Percentiles rank a stretch among this genome's conserved stretches.
These are phyloP conservation scores for Hygrophoropsis aurantiaca DNA, from an alignment of 768 basidiomycete genomes.

Conservation along the genomic window DNA sequence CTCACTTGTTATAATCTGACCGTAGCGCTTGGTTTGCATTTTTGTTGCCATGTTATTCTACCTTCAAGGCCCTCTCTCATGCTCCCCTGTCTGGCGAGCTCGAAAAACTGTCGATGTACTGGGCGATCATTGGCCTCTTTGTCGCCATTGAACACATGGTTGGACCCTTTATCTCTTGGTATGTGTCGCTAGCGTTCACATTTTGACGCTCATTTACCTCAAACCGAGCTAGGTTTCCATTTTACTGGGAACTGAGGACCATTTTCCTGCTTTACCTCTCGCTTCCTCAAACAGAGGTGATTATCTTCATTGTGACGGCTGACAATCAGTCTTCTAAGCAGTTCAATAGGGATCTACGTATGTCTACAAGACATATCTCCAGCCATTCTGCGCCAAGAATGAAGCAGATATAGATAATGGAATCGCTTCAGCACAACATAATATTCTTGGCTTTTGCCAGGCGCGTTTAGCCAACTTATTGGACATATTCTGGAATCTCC, in stretches of 20 bases:
- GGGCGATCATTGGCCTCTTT: conserved; percentile 60
- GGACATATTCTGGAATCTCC: conserved; percentile 42
- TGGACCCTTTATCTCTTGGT: conserved; percentile 70
- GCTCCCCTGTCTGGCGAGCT: conserved; percentile 52
- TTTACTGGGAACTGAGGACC: conserved; percentile 77
- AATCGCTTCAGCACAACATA: conserved; percentile 53
- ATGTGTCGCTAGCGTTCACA: conserved; percentile 18
- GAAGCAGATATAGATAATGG: conserved; percentile 61
- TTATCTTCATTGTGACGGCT: conserved; percentile 10
- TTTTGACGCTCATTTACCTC: conserved; percentile 15
- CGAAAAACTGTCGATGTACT: conserved; percentile 60
- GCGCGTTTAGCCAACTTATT: conserved; percentile 47
- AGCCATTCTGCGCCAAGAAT: conserved; percentile 60
- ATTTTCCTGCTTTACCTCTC: conserved; percentile 64
- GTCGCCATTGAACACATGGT: conserved; percentile 61
- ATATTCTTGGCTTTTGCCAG: conserved; percentile 55
- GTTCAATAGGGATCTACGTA: conserved; percentile 61
- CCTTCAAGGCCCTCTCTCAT: conserved; percentile 65
- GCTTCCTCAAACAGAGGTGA: conserved; percentile 68
- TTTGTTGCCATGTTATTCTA: conserved; percentile 59
- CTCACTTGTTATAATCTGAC: neutral
- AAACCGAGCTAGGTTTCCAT: conserved; percentile 56
- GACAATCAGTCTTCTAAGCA: conserved; percentile 7
- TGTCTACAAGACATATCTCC: conserved; percentile 58
- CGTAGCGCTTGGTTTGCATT: conserved; percentile 72